A percentile compares a stretch with the other conserved stretches of the same genome.
phyloP scores from a whole-genome alignment of 1,284 basidiomycete genomes.

The Marasmius oreades region DNA sequence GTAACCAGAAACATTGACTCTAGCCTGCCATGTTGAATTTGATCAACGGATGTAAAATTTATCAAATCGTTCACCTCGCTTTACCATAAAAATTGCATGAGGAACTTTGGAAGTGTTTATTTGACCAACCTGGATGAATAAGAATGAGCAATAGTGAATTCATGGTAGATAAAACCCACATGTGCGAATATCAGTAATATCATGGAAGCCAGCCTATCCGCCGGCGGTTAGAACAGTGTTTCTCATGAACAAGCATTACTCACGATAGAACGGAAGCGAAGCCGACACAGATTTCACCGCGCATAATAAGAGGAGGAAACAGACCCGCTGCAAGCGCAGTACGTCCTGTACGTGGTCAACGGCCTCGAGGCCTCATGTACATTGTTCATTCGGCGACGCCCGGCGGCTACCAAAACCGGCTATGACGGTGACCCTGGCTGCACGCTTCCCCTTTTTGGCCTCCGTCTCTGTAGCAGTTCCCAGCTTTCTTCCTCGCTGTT shows the following conservation, averaged over 20 bases:
- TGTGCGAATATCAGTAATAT: constrained; percentile 77
- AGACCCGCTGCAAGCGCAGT: constrained; percentile 23
- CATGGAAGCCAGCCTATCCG: constrained; percentile 56
- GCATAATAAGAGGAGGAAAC: constrained; percentile 35
- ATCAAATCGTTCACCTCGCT: constrained; percentile 7
- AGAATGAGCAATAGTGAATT: constrained; percentile 16
- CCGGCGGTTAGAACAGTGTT: constrained; percentile 21
- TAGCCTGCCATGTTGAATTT: constrained; percentile 41
- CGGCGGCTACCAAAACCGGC: background rate
- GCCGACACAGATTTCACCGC: constrained; percentile 70
- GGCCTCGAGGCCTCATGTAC: background rate
- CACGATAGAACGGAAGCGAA: constrained; percentile 67
- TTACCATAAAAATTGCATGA: constrained; percentile 69
- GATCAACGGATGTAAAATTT: constrained; percentile 14
- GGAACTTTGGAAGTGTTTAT: constrained; percentile 73
- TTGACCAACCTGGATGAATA: constrained; percentile 68
- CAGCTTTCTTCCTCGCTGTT: background rate
- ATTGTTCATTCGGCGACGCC: background rate
- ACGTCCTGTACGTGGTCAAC: constrained; percentile 33
- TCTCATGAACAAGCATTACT: constrained; percentile 23
- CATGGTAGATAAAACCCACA: constrained; percentile 39
- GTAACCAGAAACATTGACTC: constrained; percentile 65
- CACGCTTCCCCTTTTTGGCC: background rate
- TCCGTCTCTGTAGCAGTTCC: background rate
- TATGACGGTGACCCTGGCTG: background rate